Conservation (phyloP, 345 rosid species). For the Aethionema arabicum region DNA sequence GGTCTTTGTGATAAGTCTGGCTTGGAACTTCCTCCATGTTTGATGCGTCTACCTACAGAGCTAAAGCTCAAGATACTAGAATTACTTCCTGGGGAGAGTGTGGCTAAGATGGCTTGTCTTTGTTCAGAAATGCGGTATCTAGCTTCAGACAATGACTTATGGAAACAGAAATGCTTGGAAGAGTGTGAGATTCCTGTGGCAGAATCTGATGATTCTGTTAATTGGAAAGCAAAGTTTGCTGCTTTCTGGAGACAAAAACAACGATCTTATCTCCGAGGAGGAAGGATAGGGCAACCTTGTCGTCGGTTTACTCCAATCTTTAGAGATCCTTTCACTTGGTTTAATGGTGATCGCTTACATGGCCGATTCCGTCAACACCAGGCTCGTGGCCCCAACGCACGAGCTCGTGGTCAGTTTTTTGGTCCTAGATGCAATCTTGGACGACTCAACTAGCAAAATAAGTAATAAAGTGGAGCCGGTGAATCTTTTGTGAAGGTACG, state of each 20-base stretch:
- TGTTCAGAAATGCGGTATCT: constrained; percentile 47
- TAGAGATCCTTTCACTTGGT: constrained; percentile 39
- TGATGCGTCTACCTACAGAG: constrained; percentile 60
- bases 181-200: constrained; percentile 37
- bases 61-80: constrained; percentile 65
- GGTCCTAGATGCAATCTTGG: constrained; percentile 44
- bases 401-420: constrained; percentile 19
- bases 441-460: constrained; percentile 23
- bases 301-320: constrained; percentile 1
- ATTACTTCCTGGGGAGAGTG: constrained; percentile 51
- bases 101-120: constrained; percentile 52
- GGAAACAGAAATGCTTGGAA: constrained; percentile 54
- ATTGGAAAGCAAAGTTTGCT: constrained; percentile 54
- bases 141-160: constrained; percentile 51
- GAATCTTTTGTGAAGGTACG: not conserved
- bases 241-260: constrained; percentile 37
- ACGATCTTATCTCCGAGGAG: constrained; percentile 24
- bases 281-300: not conserved
- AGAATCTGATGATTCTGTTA: not conserved
- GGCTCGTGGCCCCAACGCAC: constrained; percentile 13
- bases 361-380: constrained; percentile 25
- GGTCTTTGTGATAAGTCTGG: constrained; percentile 55
- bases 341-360: constrained; percentile 38
- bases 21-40: constrained; percentile 55
- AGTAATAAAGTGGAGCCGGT: constrained; percentile 14